Evolutionary conservation across 2,329 filamentous ascomycete species (phyloP).

Genomic region (Calonectria hawksworthii): DNA sequence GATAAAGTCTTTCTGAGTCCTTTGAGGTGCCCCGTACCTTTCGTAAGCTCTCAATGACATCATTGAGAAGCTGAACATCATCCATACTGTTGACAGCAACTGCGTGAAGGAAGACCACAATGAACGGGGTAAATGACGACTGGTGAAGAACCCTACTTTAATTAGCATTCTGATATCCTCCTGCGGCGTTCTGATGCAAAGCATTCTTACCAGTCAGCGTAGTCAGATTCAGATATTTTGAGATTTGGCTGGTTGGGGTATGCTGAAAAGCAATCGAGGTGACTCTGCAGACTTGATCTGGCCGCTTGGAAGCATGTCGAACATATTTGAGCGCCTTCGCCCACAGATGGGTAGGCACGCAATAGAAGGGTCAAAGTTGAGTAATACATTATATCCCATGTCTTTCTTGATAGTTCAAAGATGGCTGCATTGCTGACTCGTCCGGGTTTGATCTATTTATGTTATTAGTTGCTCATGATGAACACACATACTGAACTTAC

Average conservation of each 20-base stretch:
- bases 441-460: constrained; percentile 20
- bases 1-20: constrained; percentile 34
- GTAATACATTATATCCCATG: constrained; percentile 42
- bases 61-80: constrained; percentile 22
- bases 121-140: constrained; percentile 36
- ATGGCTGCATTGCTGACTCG: constrained; percentile 22
- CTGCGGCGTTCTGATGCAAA: neutral
- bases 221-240: constrained; percentile 31
- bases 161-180: neutral
- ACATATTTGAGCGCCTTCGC: constrained; percentile 27
- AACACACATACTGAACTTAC: neutral
- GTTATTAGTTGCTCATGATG: neutral
- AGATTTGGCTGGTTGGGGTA: constrained; percentile 22
- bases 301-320: constrained; percentile 37
- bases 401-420: constrained; percentile 10
- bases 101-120: constrained; percentile 38
- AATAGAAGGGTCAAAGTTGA: constrained; percentile 33
- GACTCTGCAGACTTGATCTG: constrained; percentile 25
- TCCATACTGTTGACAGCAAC: constrained; percentile 26
- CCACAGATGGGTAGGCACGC: constrained; percentile 28
- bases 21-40: constrained; percentile 26
- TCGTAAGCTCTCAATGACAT: constrained; percentile 33
- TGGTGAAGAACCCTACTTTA: constrained; percentile 36
- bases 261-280: constrained; percentile 34
- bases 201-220: constrained; percentile 35